Percentiles rank a stretch among this genome's conserved stretches.
Evolutionary conservation across 805 yeast species (phyloP).

Genomic region (Lipomyces anomalus): DNA sequence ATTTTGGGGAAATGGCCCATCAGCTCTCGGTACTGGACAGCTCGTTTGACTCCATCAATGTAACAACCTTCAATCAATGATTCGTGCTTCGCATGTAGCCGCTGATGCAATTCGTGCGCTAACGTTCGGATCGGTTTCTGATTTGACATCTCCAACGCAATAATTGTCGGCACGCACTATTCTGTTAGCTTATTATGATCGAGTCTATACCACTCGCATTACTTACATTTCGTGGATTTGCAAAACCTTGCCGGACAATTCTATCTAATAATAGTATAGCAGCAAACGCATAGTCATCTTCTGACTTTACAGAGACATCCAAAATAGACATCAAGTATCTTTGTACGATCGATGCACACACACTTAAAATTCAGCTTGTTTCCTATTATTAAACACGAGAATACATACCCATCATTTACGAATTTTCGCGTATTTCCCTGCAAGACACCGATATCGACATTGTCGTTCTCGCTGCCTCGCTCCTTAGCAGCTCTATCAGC

Average conservation of each 20-base stretch:
- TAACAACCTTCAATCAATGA: conserved; percentile 63
- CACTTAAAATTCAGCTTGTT: too few species aligned
- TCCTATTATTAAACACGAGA: not conserved
- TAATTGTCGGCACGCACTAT: conserved; percentile 49
- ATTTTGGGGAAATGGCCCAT: conserved; percentile 25
- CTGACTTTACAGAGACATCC: conserved; percentile 43
- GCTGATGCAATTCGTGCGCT: conserved; percentile 50
- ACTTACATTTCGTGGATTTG: conserved; percentile 60
- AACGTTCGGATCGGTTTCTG: conserved; percentile 39
- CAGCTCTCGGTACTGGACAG: conserved; percentile 41
- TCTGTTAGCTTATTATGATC: not conserved
- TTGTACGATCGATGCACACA: conserved; percentile 67
- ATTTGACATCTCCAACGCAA: conserved; percentile 60
- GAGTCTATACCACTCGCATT: not conserved
- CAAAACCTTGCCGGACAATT: conserved; percentile 60
- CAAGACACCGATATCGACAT: conserved; percentile 46
- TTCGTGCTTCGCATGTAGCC: conserved; percentile 60
- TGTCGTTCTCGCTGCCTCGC: conserved; percentile 47
- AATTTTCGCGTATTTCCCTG: conserved; percentile 49
- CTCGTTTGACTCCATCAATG: conserved; percentile 54
- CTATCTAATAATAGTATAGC: conserved; percentile 53
- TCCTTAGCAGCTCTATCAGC: conserved; percentile 20
- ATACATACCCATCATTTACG: conserved; percentile 48
- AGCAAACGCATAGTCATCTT: conserved; percentile 42
- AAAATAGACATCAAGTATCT: conserved; percentile 49